These are phyloP conservation scores for Aspergillus transmontanensis DNA, from an alignment of 2,329 filamentous ascomycete genomes.

Conservation along the genomic window DNA sequence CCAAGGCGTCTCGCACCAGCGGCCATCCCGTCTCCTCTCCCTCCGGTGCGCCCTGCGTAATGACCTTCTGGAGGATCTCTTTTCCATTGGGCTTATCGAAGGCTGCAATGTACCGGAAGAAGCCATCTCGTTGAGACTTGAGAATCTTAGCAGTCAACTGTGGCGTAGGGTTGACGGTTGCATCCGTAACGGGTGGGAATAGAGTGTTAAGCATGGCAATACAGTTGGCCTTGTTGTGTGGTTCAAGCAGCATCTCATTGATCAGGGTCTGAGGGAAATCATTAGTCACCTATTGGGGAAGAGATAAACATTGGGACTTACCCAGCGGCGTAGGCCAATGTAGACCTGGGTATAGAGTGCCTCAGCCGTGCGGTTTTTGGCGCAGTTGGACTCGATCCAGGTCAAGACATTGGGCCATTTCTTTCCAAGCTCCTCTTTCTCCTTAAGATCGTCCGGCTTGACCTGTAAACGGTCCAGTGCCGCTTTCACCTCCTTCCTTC, in stretches of 20 bases:
- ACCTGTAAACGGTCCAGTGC: conserved; percentile 59
- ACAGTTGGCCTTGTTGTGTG: conserved; percentile 67
- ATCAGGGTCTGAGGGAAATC: conserved; percentile 55
- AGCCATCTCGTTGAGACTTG: conserved; percentile 60
- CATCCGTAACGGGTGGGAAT: conserved; percentile 58
- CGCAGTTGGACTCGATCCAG: conserved; percentile 58
- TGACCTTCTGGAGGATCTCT: conserved; percentile 54
- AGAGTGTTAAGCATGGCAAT: conserved; percentile 70
- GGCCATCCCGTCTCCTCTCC: conserved; percentile 61
- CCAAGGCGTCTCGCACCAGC: conserved; percentile 50
- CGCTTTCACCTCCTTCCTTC: conserved; percentile 59
- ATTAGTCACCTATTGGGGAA: conserved; percentile 21
- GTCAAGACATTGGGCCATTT: conserved; percentile 57
- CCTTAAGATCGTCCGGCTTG: conserved; percentile 50
- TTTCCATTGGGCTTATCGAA: conserved; percentile 59
- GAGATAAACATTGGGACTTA: conserved; percentile 38
- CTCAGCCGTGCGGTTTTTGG: conserved; percentile 56
- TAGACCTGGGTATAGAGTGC: conserved; percentile 64
- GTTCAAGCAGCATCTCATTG: conserved; percentile 64
- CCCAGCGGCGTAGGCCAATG: conserved; percentile 65
- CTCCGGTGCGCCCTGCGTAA: conserved; percentile 54
- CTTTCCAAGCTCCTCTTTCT: conserved; percentile 52
- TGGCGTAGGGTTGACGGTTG: conserved; percentile 50
- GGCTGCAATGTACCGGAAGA: conserved; percentile 63
- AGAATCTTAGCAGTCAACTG: conserved; percentile 56